phyloP scores from a whole-genome alignment of 495 filamentous ascomycete species.

The Tuber umbilicatum region DNA sequence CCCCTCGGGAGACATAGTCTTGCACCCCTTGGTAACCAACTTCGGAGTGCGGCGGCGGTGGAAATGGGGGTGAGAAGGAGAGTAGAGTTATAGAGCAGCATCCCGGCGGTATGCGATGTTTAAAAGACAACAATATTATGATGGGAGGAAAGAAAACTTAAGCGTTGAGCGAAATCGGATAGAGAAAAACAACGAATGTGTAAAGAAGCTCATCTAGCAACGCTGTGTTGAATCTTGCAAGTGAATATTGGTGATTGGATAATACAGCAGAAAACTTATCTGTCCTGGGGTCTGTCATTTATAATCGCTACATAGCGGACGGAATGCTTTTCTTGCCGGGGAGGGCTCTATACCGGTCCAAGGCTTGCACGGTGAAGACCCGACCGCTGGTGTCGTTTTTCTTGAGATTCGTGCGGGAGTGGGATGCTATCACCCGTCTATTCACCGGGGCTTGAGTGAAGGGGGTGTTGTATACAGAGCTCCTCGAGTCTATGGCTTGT shows the following conservation, averaged over 20 bases:
- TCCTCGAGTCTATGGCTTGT: background rate
- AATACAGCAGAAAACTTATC: background rate
- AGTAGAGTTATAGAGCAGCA: background rate
- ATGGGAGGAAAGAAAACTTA: background rate
- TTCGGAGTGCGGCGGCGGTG: background rate
- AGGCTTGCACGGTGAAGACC: background rate
- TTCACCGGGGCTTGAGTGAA: background rate
- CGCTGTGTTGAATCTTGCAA: background rate
- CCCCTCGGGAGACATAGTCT: background rate
- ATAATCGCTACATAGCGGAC: background rate
- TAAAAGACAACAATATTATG: background rate
- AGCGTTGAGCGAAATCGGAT: background rate
- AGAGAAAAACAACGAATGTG: background rate
- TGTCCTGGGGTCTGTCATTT: background rate
- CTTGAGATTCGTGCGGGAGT: background rate
- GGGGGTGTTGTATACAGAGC: background rate
- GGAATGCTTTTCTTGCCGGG: background rate
- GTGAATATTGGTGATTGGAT: background rate
- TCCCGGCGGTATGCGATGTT: background rate
- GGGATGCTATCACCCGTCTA: background rate
- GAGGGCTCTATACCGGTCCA: background rate
- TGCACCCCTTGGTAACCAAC: background rate
- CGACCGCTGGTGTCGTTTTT: background rate
- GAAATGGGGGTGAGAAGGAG: background rate
- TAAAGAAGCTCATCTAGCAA: background rate